Evolutionary conservation across 1,139 yeast genomes (phyloP), one percentile per base, ranked within the genome.

Genomic region (Blastobotrys aristatus): DNA sequence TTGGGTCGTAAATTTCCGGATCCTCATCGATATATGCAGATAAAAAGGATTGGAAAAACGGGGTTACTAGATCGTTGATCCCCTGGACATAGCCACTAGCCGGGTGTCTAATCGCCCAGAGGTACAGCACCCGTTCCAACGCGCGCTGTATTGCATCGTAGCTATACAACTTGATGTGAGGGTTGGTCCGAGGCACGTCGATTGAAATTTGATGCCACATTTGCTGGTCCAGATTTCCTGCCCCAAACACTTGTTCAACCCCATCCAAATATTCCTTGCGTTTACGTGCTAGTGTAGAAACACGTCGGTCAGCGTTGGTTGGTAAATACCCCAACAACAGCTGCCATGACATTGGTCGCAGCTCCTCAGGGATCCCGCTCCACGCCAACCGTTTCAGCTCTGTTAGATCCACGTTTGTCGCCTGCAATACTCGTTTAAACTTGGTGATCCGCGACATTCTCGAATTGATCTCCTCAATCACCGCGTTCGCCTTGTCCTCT

Each of bases 41-140:
- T 46, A 94, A 66, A 61, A 92, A 92, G 0, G 92, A 83, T 65
- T 92, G 96, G 65, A 77, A 90, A 64, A 94, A 89, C 1, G 99
- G 98, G 0, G 97, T 92, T 16, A 84, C 89, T 48, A 92, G 73
- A 66, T 92, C 99, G 64, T 92, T 92, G 49, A 92, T 94, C 24
- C 99, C 99, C 67, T 92, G 99, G n/a, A 92, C 99, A 65, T 92
- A 92, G 3, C 99, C 99, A 62, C 94, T 82, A 3, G 97, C 97
- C 0, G 99, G 98, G 62, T 94, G 98, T 53, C 98, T 77, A 18
- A 92, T 82, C 0, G 98, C 96, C 99, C 99, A 92, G 30, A 92
- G 71, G 60, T 88, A 94, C 44, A 92, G 69, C 16, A 94, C 81
- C 54, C 85, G 80, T 54, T 92, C 88, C 52, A 92, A 71, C 13